phyloP scores from a whole-genome alignment of 2,329 filamentous ascomycete species.

The Colletotrichum tamarilloi region DNA sequence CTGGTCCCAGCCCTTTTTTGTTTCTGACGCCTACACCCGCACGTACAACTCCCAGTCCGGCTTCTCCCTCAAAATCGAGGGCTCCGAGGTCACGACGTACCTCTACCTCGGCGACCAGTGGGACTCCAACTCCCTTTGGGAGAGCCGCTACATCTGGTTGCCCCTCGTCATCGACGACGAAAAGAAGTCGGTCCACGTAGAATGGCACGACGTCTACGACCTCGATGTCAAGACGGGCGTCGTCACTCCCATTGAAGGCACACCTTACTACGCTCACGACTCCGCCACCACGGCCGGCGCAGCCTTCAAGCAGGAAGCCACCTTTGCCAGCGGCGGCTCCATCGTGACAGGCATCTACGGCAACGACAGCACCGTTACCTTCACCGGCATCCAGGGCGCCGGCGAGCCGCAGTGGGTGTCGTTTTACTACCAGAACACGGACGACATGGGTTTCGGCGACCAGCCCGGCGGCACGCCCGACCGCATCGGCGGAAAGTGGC shows the following conservation, averaged over 20 bases:
- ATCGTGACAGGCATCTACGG: conserved; percentile 64
- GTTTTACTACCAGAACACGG: conserved; percentile 68
- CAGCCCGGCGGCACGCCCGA: conserved; percentile 67
- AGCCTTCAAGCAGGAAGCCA: conserved; percentile 63
- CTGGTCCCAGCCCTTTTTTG: conserved; percentile 64
- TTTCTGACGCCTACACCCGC: conserved; percentile 59
- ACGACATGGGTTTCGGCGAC: conserved; percentile 70
- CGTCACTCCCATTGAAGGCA: conserved; percentile 57
- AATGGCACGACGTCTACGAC: conserved; percentile 66
- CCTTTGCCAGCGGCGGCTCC: conserved; percentile 55
- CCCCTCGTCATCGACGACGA: conserved; percentile 63
- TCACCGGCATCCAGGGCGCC: conserved; percentile 53
- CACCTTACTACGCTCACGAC: conserved; percentile 56
- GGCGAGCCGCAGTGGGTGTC: conserved; percentile 65
- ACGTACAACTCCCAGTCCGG: conserved; percentile 65
- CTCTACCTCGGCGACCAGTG: conserved; percentile 62
- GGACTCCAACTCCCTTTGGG: conserved; percentile 64
- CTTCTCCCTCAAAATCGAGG: conserved; percentile 59
- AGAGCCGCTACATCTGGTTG: conserved; percentile 66
- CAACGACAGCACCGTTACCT: conserved; percentile 63
- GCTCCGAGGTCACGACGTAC: conserved; percentile 60
- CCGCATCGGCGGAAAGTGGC: conserved; percentile 69
- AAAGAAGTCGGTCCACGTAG: conserved; percentile 57
- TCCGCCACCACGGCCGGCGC: conserved; percentile 53
- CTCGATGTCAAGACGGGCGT: conserved; percentile 62